Evolutionary conservation across 495 filamentous ascomycete species (phyloP), one percentile per base, ranked within the genome.

Genomic region (Penicillium subrubescens): DNA sequence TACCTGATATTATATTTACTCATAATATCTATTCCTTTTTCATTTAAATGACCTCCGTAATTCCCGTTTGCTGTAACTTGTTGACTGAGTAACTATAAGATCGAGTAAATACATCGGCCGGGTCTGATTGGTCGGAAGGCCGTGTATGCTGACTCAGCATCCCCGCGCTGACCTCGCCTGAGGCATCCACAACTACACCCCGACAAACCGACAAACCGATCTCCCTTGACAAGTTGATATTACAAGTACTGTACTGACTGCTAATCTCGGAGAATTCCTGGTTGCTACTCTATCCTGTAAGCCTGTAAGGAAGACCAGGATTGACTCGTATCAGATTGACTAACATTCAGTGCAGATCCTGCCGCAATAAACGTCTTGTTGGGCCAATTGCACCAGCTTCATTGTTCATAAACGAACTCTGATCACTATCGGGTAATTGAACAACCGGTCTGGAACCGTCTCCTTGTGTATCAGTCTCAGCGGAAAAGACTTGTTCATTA

Each of bases 1-100:
- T 69, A 67, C 43, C 57, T 60, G 39, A 29, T 65, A 48, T 57
- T 60, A 64, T 51, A 51, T 7, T 31, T 31, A 17, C 31, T 52
- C 14, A 52, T 31, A 31, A 15, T 60, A 59, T 60, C 43, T 33
- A 48, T 21, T 21, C 17, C 21, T 60, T 29, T 19, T 51, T 33
- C 48, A 29, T 35, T 43, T 5, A 5, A 50, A 27, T 6, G 17
- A 50, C 4, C 46, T 29, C 41, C 41, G 25, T 50, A 27, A 8
- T 19, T 19, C 35, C 35, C 33, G 11, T 14, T 12, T 37, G 10
- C 35, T 14, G 10, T 14, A 33, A 7, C 31, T 33, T 33, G 8
- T 3, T 33, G 1, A 33, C 31, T 8, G 31, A 33, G 31, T 33
- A 4, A 27, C 25, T 27, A 37, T 37, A 37, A 14, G 14, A 12